Conservation (phyloP, 176 grass and related monocot species). For the Pontederia paniculata region DNA sequence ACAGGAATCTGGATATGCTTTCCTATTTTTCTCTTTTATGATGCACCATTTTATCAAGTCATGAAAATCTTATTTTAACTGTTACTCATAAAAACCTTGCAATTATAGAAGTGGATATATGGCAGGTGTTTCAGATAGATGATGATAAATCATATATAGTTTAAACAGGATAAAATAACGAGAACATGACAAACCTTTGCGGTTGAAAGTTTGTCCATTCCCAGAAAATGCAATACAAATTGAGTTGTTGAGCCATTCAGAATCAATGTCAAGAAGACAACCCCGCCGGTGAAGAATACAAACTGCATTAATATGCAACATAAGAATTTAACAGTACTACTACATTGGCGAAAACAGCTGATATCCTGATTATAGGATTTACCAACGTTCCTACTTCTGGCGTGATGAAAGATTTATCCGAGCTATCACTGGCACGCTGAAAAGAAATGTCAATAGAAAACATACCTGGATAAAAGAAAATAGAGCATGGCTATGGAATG, state of each 20-base stretch:
- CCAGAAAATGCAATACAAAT: slow-evolving; percentile 54
- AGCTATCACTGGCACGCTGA: slow-evolving; percentile 39
- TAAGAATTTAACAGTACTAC: not conserved
- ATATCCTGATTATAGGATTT: slow-evolving; percentile 11
- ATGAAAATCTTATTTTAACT: too few relatives aligned
- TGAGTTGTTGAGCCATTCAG: slow-evolving; percentile 91
- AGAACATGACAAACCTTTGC: slow-evolving; percentile 44
- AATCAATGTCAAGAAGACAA: slow-evolving; percentile 78
- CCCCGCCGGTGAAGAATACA: slow-evolving; percentile 96
- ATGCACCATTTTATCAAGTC: too few relatives aligned
- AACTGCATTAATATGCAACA: slow-evolving; percentile 49
- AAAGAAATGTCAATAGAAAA: slow-evolving; percentile 1
- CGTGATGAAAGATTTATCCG: slow-evolving; percentile 37
- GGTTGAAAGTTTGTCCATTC: slow-evolving; percentile 56
- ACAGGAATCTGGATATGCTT: too few relatives aligned
- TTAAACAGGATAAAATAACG: not conserved
- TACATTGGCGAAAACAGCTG: too few relatives aligned
- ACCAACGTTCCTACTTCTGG: slow-evolving; percentile 79
- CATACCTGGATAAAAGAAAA: slow-evolving; percentile 16
- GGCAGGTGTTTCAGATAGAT: too few relatives aligned
- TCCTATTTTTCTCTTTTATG: too few relatives aligned
- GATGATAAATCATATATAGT: not conserved
- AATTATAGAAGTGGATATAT: too few relatives aligned
- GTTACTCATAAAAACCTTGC: too few relatives aligned
- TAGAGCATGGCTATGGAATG: not conserved